Evolutionary conservation across 2,329 filamentous ascomycete genomes (phyloP).

Genomic region (Tothia fuscella): DNA sequence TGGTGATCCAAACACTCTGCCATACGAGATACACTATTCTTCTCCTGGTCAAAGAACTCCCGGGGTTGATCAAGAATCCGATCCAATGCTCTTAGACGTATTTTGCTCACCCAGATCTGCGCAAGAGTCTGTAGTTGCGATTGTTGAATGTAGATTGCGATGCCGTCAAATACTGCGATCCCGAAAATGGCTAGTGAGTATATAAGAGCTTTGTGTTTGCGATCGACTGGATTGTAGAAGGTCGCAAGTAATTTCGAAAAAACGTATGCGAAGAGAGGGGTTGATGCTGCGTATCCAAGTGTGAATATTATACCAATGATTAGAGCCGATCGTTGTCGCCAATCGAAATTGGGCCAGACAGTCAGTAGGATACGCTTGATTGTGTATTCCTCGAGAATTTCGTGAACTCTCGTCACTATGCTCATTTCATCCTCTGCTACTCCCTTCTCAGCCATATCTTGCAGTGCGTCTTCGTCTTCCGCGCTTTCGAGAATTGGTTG

Average conservation of each 20-base stretch:
- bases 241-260: conserved; percentile 61
- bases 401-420: no score
- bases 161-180: conserved; percentile 54
- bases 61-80: conserved; percentile 64
- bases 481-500: no score
- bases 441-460: no score
- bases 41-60: conserved; percentile 62
- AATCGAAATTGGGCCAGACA: conserved; percentile 41
- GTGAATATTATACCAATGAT: conserved; percentile 49
- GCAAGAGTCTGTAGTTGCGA: conserved; percentile 61
- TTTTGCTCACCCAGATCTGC: conserved; percentile 63
- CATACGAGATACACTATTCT: conserved; percentile 52
- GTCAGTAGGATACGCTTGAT: not conserved
- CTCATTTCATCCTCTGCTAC: no score
- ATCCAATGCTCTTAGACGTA: conserved; percentile 56
- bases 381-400: not conserved
- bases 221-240: conserved; percentile 47
- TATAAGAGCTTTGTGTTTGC: conserved; percentile 38
- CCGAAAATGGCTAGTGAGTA: conserved; percentile 62
- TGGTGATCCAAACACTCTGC: conserved; percentile 65
- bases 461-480: no score
- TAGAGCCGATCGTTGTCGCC: not conserved
- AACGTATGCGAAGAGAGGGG: conserved; percentile 64
- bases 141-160: conserved; percentile 52
- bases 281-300: conserved; percentile 51